Base-by-base conservation (phyloP, 2,329 filamentous ascomycete species). In the Calonectria naviculata region DNA sequence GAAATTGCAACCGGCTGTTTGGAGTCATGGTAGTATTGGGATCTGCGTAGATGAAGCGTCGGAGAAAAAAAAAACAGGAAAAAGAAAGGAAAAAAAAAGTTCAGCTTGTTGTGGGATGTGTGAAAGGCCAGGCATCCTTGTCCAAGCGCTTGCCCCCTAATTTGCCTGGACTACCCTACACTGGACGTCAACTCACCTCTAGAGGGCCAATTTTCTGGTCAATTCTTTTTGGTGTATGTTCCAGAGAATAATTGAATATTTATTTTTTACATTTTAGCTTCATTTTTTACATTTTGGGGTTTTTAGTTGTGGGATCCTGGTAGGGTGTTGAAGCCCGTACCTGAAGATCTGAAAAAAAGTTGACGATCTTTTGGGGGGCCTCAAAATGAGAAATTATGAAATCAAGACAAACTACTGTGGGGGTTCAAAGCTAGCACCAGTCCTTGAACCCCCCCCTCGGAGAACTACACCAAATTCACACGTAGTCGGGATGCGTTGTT, bases 341-440 rank as follows among this genome's bases (percentile, higher is more conserved):
- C 52, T 58, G 52, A 58, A 58, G 52, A 58, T 58, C 52, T 10
- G 12, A 24, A 13, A 34, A 38, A 21, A 36, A 36, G 31, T 58
- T 58, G 52, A 19, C 31, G 52, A 58, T 58, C 52, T 38, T 52
- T 36, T 38, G 31, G 52, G 52, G 52, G 52, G 52, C 52, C 52
- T 58, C 52, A 58, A 38, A 58, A 36, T 58, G 52, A 58, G 21
- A 58, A 58, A 36, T 58, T 58, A 58, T 36, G n/a, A 58, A 58
- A 36, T 13, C 52, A 36, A 26, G n/a, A 56, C 29, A 56, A 56
- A 58, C 31, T 4, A 38, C 3, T 38, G 52, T 58, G 52, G 52
- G 24, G 52, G n/a, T 15, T 1, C 5, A 21, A 26, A 58, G 52
- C 31, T 58, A 10, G 21, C 5, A 58, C 34, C 31, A 58, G 31